Percentiles rank a stretch among this genome's conserved stretches.
phyloP scores from a whole-genome alignment of 1,284 basidiomycete species.

The Fomitiporia mediterranea region DNA sequence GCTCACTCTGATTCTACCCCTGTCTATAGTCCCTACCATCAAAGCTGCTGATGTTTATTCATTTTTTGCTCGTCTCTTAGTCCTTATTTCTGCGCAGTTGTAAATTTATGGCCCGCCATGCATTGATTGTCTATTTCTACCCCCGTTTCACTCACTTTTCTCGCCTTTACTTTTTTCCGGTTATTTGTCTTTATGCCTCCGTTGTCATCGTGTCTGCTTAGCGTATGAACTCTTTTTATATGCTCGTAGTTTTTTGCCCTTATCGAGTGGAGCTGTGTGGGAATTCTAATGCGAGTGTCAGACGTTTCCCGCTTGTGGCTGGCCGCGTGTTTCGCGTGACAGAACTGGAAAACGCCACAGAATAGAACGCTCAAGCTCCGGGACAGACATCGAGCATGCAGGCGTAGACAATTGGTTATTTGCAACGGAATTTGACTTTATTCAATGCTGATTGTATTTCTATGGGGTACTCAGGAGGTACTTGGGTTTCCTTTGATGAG shows the following conservation, averaged over 20 bases:
- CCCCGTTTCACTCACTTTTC: slow-evolving; percentile 33
- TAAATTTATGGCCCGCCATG: slow-evolving; percentile 16
- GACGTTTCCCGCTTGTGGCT: neutral
- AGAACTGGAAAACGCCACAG: neutral
- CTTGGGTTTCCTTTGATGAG: too few relatives aligned
- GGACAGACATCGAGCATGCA: neutral
- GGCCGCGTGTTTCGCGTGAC: neutral
- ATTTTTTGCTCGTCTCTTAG: slow-evolving; percentile 9
- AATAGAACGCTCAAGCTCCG: neutral
- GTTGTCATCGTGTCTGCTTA: slow-evolving; percentile 7
- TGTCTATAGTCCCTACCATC: slow-evolving; percentile 38
- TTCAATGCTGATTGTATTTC: too few relatives aligned
- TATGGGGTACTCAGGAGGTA: too few relatives aligned
- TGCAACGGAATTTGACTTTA: too few relatives aligned
- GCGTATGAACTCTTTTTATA: neutral
- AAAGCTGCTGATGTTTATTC: slow-evolving; percentile 53
- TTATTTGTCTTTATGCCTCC: slow-evolving; percentile 29
- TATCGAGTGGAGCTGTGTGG: neutral
- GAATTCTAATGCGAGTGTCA: neutral
- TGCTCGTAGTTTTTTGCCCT: neutral
- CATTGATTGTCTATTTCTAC: slow-evolving; percentile 13
- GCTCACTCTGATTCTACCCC: slow-evolving; percentile 37
- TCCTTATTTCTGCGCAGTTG: slow-evolving; percentile 8
- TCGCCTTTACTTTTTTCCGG: slow-evolving; percentile 23
- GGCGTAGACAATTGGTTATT: too few relatives aligned